These are phyloP conservation scores for Andrographis paniculata DNA, from an alignment of 305 asterid species.

Conservation along the genomic window DNA sequence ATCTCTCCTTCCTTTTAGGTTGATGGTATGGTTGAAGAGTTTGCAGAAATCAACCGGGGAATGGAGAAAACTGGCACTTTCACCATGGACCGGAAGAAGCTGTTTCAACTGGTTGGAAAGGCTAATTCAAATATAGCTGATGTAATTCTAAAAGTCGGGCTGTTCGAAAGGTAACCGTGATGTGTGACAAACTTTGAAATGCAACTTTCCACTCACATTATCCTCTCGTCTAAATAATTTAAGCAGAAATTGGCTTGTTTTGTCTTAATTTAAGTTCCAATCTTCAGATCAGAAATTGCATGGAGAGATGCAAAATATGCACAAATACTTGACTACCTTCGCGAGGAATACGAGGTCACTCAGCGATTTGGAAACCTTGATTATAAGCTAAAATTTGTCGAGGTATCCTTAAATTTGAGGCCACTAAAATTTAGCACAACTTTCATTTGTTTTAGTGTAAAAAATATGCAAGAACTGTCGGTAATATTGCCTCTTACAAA, in stretches of 20 bases:
- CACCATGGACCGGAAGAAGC: constrained; percentile 81
- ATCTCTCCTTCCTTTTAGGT: constrained; percentile 37
- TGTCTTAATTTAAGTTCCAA: background rate
- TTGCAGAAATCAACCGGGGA: constrained; percentile 79
- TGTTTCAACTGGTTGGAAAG: constrained; percentile 95
- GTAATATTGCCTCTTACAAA: background rate
- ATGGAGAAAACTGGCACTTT: constrained; percentile 95
- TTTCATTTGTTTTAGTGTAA: background rate
- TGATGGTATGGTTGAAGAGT: constrained; percentile 94
- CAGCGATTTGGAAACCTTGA: constrained; percentile 95
- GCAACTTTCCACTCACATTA: background rate
- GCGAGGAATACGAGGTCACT: constrained; percentile 91
- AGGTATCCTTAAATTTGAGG: constrained; percentile 35
- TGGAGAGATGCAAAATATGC: constrained; percentile 99
- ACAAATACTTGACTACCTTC: constrained; percentile 79
- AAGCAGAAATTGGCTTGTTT: background rate
- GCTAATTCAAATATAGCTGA: constrained; percentile 97
- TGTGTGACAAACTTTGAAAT: constrained; percentile 1
- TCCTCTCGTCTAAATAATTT: background rate
- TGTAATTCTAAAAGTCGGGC: constrained; percentile 80
- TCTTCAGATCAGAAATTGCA: constrained; percentile 86
- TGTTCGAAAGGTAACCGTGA: constrained; percentile 70
- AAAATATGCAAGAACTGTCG: too few species aligned
- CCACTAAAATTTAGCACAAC: background rate
- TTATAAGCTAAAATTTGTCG: constrained; percentile 84